Conservation (phyloP, 768 basidiomycete genomes). For the Rhizopogon sp. region DNA sequence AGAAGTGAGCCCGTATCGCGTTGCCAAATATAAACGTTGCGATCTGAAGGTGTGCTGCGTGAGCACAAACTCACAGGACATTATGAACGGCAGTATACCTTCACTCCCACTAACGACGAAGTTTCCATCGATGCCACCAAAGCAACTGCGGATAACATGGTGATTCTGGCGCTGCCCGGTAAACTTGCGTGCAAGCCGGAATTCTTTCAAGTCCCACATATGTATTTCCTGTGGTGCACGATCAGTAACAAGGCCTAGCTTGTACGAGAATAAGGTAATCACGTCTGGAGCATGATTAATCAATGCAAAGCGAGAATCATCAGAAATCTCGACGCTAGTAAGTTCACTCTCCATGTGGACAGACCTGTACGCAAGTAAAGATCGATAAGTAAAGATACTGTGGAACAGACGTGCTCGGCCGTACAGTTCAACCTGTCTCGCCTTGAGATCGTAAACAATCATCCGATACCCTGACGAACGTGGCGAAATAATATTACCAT, state of each 20-base stretch:
- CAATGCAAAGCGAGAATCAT: constrained; percentile 81
- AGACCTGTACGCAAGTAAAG: constrained; percentile 37
- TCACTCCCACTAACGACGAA: constrained; percentile 94
- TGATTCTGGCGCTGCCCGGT: constrained; percentile 80
- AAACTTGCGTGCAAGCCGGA: constrained; percentile 71
- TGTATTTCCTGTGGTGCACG: constrained; percentile 68
- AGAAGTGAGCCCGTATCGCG: constrained; percentile 76
- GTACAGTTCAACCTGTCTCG: constrained; percentile 65
- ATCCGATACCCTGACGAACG: constrained; percentile 53
- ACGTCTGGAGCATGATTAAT: constrained; percentile 88
- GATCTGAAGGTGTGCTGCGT: constrained; percentile 49
- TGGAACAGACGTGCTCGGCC: constrained; percentile 24
- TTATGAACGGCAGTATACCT: constrained; percentile 45
- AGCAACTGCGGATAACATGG: constrained; percentile 89
- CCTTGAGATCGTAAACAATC: constrained; percentile 71
- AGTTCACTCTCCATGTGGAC: constrained; percentile 71
- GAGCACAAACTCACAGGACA: not conserved
- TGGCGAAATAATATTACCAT: constrained; percentile 24
- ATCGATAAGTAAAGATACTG: constrained; percentile 6
- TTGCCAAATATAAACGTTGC: constrained; percentile 95
- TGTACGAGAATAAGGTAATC: constrained; percentile 24
- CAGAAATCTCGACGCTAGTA: constrained; percentile 83
- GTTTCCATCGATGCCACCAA: constrained; percentile 85
- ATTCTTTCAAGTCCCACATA: constrained; percentile 74
- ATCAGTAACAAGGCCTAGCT: constrained; percentile 4